Base-by-base conservation (phyloP, 352 stramenopile species). In the Globisporangium emineosum region DNA sequence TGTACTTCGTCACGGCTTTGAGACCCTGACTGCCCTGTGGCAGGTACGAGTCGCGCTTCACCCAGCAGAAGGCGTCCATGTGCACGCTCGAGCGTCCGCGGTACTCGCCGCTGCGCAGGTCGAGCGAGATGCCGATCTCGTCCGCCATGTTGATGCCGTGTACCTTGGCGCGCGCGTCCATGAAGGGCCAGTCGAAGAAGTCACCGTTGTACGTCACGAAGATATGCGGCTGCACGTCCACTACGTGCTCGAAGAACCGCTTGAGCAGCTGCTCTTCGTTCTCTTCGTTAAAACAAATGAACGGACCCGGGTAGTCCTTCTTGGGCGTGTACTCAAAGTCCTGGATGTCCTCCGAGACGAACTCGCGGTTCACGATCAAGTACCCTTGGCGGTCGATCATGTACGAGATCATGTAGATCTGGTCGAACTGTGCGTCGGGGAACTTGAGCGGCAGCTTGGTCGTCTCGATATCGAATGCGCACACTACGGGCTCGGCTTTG, bases 191-290 rank as follows among this genome's bases (percentile, higher is more conserved):
- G 89, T 99, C 98, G 76, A 99, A 99, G 64, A 97, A 99, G 72
- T 99, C 98, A 49, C 98, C 98, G 83, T 99, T 99, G 79, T 99
- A 99, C 13, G 97, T 99, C 25, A 99, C 97, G 63, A 98, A 98
- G 74, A 99, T 98, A 76, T 99, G 97, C 21, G 98, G 98, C 54
- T 89, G 83, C n/a, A 93, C 71, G 30, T 97, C 89, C 45, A 94
- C 73, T 50, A 97, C 87, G 55, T 98, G 95, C 6, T 88, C 71
- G 32, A 98, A 92, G 64, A 98, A 98, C 7, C 87, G 79, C 9
- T 83, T 78, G 8, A 98, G 73, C 35, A 97, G 55, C 21, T 76
- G 71, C 56, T 88, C 73, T 62, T 98, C 91, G 60, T 94, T 86
- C 1, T 73, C 64, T 69, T 98, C 96, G 69, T 99, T 99, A 60